These are phyloP conservation scores for Flaveria robusta DNA, from an alignment of 129 eudicot genomes.

Conservation along the genomic window DNA sequence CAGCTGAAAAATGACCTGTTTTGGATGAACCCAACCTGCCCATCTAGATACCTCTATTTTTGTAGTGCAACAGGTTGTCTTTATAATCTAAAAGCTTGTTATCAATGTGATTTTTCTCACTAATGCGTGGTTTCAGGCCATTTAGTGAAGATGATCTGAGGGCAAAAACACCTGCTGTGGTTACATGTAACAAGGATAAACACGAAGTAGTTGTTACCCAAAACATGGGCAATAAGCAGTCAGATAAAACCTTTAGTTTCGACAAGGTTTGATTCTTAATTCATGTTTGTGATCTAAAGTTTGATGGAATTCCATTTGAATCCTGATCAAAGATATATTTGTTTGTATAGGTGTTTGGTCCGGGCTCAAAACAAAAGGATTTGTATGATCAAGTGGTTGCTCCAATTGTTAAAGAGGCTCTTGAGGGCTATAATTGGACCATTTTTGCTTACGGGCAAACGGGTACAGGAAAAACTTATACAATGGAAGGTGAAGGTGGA, in stretches of 20 bases:
- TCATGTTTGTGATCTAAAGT: slow-evolving; percentile 1
- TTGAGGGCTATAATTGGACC: slow-evolving; percentile 69
- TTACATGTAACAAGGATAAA: slow-evolving; percentile 51
- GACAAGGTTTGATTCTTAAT: slow-evolving; percentile 49
- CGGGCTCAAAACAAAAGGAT: slow-evolving; percentile 53
- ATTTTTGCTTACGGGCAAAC: slow-evolving; percentile 73
- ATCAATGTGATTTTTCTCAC: neutral
- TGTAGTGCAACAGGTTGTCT: neutral
- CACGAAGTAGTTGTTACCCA: slow-evolving; percentile 52
- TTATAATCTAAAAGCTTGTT: neutral
- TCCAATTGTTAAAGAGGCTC: slow-evolving; percentile 60
- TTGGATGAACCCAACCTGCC: neutral
- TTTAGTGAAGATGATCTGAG: slow-evolving; percentile 50
- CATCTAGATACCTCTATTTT: neutral
- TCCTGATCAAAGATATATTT: neutral
- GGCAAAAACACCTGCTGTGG: slow-evolving; percentile 43
- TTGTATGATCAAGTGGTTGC: slow-evolving; percentile 55
- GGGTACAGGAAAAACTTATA: slow-evolving; percentile 68
- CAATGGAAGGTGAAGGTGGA: slow-evolving; percentile 73
- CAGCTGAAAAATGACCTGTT: neutral
- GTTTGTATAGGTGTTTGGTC: slow-evolving; percentile 56
- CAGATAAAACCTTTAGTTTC: slow-evolving; percentile 49
- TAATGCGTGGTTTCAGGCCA: slow-evolving; percentile 45
- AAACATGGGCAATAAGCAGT: slow-evolving; percentile 54
- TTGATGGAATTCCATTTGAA: slow-evolving; percentile 6